Percentiles rank a stretch among this genome's conserved stretches.
Conservation (phyloP, 345 rosid species). For the Rhizophora mangle region DNA sequence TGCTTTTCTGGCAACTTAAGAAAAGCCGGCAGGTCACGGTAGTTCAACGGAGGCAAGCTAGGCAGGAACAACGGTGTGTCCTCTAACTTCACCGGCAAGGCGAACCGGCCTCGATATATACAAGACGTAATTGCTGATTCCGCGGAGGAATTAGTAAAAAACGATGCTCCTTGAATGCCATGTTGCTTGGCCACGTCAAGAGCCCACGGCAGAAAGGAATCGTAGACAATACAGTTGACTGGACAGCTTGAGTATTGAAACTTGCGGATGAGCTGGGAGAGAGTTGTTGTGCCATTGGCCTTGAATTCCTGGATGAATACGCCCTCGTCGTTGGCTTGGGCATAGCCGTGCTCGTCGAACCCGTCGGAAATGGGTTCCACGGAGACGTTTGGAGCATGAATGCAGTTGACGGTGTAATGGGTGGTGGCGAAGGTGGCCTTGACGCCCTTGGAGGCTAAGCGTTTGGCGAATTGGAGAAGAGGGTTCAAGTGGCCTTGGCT, state of each 20-base stretch:
- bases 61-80: slow-evolving; percentile 37
- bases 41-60: slow-evolving; percentile 50
- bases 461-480: slow-evolving; percentile 66
- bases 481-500: slow-evolving; percentile 88
- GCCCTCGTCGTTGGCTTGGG: slow-evolving; percentile 40
- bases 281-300: slow-evolving; percentile 45
- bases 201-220: slow-evolving; percentile 74
- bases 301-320: slow-evolving; percentile 38
- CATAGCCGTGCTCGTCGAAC: slow-evolving; percentile 49
- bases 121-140: slow-evolving; percentile 44
- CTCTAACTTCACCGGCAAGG: slow-evolving; percentile 38
- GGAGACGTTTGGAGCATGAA: slow-evolving; percentile 32
- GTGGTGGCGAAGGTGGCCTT: slow-evolving; percentile 71
- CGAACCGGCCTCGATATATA: slow-evolving; percentile 35
- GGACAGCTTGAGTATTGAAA: slow-evolving; percentile 37
- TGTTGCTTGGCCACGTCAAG: slow-evolving; percentile 63
- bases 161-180: slow-evolving; percentile 51
- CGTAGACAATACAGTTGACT: slow-evolving; percentile 51
- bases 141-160: slow-evolving; percentile 64
- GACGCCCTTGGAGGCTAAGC: slow-evolving; percentile 59
- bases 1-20: slow-evolving; percentile 38
- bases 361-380: slow-evolving; percentile 78
- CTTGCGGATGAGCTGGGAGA: slow-evolving; percentile 41
- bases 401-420: slow-evolving; percentile 47
- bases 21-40: slow-evolving; percentile 54